Percentiles rank a stretch among this genome's conserved stretches.
These are phyloP conservation scores for Suillus sp. DNA, from an alignment of 768 basidiomycete genomes.

Conservation along the genomic window DNA sequence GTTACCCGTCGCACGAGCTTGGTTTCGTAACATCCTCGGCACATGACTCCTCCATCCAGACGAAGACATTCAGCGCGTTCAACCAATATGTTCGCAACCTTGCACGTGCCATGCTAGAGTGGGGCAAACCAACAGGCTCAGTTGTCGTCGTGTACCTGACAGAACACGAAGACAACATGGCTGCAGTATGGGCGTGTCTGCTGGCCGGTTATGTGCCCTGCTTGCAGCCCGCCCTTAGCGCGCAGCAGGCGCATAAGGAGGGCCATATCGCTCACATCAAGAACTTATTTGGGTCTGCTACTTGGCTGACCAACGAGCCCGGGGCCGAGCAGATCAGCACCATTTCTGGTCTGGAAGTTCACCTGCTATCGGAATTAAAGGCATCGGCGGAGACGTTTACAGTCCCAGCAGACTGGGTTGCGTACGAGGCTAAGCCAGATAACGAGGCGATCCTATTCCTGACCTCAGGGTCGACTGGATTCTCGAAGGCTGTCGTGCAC, in stretches of 20 bases:
- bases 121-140: conserved; percentile 30
- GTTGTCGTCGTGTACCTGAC: conserved; percentile 33
- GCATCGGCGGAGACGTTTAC: conserved; percentile 12
- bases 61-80: conserved; percentile 27
- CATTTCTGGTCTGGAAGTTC: conserved; percentile 28
- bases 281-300: conserved; percentile 32
- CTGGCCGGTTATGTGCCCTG: conserved; percentile 34
- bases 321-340: conserved; percentile 29
- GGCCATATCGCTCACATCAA: conserved; percentile 33
- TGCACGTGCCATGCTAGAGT: conserved; percentile 24
- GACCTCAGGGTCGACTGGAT: conserved; percentile 48
- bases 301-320: conserved; percentile 32
- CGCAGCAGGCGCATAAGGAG: conserved; percentile 34
- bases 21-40: conserved; percentile 31
- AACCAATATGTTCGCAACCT: conserved; percentile 20
- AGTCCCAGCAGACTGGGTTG: conserved; percentile 20
- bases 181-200: conserved; percentile 34
- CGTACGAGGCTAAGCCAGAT: conserved; percentile 25
- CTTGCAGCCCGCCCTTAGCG: conserved; percentile 35
- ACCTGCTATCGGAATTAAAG: conserved; percentile 26
- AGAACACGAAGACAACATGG: conserved; percentile 38
- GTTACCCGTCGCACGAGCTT: conserved; percentile 30
- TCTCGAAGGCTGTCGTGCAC: conserved; percentile 46
- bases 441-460: conserved; percentile 38
- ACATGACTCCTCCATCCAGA: conserved; percentile 31